These are phyloP conservation scores for Lyophyllum semitale DNA, from an alignment of 768 basidiomycete genomes.

Conservation along the genomic window DNA sequence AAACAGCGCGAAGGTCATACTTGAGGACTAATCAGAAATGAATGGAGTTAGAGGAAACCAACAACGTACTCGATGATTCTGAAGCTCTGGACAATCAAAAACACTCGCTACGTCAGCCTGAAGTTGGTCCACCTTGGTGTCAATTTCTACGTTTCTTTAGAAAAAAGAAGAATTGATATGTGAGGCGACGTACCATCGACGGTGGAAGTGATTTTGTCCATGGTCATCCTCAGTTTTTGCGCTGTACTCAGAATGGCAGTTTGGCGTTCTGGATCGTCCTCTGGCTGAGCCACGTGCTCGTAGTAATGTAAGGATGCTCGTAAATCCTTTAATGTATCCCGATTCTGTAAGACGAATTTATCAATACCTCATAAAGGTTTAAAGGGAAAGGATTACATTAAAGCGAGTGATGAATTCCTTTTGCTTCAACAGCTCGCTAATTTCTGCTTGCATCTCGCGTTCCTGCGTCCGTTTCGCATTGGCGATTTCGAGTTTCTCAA, in stretches of 20 bases:
- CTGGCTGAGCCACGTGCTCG: constrained; percentile 60
- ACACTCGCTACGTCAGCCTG: constrained; percentile 44
- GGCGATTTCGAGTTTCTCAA: constrained; percentile 51
- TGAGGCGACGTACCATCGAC: constrained; percentile 44
- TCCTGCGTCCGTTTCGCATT: constrained; percentile 38
- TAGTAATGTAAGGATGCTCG: constrained; percentile 69
- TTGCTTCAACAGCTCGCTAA: constrained; percentile 44
- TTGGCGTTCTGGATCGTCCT: constrained; percentile 48
- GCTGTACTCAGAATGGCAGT: constrained; percentile 43
- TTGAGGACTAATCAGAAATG: constrained; percentile 24
- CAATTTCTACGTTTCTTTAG: constrained; percentile 44
- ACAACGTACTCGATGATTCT: constrained; percentile 53
- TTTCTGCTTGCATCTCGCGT: constrained; percentile 45
- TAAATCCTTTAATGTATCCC: constrained; percentile 65
- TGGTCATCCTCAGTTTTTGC: constrained; percentile 51
- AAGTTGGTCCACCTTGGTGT: constrained; percentile 46
- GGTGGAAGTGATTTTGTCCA: constrained; percentile 53
- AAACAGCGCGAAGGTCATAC: constrained; percentile 82
- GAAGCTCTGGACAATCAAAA: constrained; percentile 67
- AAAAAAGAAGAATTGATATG: background rate
- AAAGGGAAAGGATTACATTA: constrained; percentile 47
- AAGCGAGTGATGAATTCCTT: constrained; percentile 50
- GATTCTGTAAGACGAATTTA: constrained; percentile 40
- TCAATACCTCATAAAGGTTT: background rate
- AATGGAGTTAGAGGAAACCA: background rate